Base-by-base conservation (phyloP, 2,329 filamentous ascomycete species). In the Verticillium dahliae region DNA sequence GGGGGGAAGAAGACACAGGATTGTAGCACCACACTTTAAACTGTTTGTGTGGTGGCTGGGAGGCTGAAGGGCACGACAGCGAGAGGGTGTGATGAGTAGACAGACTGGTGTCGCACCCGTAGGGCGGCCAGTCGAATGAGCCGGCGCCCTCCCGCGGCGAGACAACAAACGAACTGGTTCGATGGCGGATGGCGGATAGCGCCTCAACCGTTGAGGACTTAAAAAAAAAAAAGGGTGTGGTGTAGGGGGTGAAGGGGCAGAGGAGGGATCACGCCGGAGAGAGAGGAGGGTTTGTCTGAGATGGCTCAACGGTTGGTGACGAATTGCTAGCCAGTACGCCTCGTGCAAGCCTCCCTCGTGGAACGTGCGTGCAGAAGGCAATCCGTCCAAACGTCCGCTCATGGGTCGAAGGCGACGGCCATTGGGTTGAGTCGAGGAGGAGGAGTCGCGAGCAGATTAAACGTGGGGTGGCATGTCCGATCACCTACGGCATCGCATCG, bases 111-210 rank as follows among this genome's bases (percentile, higher is more conserved):
- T 37, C 35, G 54, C 34, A 56, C 45, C 50, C 56, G 50, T 58
- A 62, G 56, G 62, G 63, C 59, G 62, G 58, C 58, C 57, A 54
- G 58, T 63, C 18, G 55, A 38, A 58, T 56, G 41, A 55, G 13
- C 45, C 45, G 45, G 45, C 45, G 45, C 45, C 45, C 45, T 50
- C 45, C 45, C 45, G 45, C 45, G 11, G 10, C 18, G 45, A 50
- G 45, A 27, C 45, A 50, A 18, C 45, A 50, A 10, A 50, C 45
- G 45, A 50, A 50, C 45, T 50, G 18, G 18, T 18, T 27, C 18
- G 18, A 50, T 22, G 45, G 7, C 45, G 50, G 18, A 50, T 22
- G 45, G 7, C 45, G 50, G 62, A 38, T 38, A 56, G 45, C 38
- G 13, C 59, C 27, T 22, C 22, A 37, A 11, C 27, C n/a, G n/a